Percentiles rank a stretch among this genome's conserved stretches.
Conservation (phyloP, 441 rosid species). For the Euphorbia celastroides region DNA sequence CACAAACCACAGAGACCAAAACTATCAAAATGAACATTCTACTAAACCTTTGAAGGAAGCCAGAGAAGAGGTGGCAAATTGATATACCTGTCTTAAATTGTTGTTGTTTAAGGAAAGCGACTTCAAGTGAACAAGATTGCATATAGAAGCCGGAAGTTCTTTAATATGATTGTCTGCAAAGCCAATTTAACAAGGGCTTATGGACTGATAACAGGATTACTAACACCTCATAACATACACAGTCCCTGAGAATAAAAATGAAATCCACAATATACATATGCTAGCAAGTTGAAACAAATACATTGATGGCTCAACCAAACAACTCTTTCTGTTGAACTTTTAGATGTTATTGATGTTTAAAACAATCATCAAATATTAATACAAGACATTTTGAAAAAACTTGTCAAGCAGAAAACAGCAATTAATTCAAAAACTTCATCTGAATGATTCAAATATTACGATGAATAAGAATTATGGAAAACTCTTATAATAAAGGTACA, state of each 20-base stretch:
- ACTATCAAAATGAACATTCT: not conserved
- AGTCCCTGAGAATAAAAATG: not conserved
- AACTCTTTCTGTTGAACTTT: no score
- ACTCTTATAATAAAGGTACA: no score
- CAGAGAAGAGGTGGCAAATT: constrained; percentile 12
- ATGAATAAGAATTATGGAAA: no score
- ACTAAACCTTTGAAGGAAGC: not conserved
- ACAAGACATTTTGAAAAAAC: no score
- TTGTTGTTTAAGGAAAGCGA: constrained; percentile 72
- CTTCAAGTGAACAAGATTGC: constrained; percentile 75
- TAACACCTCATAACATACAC: constrained; percentile 1
- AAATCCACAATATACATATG: no score
- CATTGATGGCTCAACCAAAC: no score
- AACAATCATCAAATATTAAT: constrained; percentile 1
- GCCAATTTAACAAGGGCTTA: constrained; percentile 24
- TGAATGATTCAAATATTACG: no score
- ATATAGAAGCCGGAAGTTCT: constrained; percentile 71
- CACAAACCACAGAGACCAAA: not conserved
- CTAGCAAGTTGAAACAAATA: not conserved
- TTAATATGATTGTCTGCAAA: constrained; percentile 75
- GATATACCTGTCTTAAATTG: constrained; percentile 59
- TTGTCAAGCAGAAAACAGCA: no score
- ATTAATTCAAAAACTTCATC: no score
- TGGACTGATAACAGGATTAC: constrained; percentile 8
- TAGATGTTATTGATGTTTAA: no score